phyloP scores from a whole-genome alignment of 257 asterid genomes.

The Solanum ossicruentum region DNA sequence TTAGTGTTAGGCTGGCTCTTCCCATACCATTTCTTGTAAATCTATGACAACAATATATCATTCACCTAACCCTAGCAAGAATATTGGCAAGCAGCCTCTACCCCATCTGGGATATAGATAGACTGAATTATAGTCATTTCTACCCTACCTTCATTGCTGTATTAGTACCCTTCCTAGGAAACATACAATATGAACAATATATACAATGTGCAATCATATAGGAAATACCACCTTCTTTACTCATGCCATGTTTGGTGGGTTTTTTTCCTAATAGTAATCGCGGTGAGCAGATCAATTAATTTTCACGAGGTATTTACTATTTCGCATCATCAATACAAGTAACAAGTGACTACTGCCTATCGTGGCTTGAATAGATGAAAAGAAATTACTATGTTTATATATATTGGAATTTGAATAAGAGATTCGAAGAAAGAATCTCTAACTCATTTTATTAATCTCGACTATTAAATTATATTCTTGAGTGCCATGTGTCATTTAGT shows the following conservation, averaged over 20 bases:
- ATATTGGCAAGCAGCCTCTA: neutral
- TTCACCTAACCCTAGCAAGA: constrained; percentile 20
- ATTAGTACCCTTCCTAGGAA: constrained; percentile 58
- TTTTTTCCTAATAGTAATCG: neutral
- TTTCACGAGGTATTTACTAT: neutral
- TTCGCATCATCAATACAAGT: neutral
- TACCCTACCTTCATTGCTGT: constrained; percentile 44
- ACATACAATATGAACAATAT: constrained; percentile 16
- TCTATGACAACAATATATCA: constrained; percentile 18
- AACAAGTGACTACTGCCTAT: neutral
- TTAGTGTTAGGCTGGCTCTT: constrained; percentile 22
- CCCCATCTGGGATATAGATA: neutral
- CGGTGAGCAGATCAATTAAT: neutral
- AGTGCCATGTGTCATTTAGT: neutral
- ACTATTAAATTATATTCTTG: neutral
- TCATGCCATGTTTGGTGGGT: neutral
- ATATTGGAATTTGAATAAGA: neutral
- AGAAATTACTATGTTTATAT: neutral
- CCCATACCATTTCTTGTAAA: constrained; percentile 19
- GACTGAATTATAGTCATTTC: neutral
- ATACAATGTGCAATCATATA: constrained; percentile 5
- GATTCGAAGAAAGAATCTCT: rapidly evolving
- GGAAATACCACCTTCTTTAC: neutral
- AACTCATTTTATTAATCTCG: neutral
- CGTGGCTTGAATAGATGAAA: neutral